Percentiles rank a stretch among this genome's conserved stretches.
Conservation (phyloP, 2,329 filamentous ascomycete species). For the Ceratocystis variospora region DNA sequence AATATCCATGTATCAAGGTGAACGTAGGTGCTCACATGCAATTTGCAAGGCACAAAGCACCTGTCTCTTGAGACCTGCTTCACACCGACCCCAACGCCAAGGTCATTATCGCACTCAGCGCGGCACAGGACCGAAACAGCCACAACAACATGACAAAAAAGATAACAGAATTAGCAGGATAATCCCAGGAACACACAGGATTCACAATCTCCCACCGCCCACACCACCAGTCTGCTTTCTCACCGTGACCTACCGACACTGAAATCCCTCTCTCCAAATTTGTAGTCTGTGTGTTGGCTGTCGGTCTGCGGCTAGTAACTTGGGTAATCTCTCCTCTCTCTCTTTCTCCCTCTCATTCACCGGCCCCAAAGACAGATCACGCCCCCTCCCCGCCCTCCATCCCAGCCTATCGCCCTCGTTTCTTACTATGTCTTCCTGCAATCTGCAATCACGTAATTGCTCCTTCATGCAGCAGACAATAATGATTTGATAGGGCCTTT, state of each 20-base stretch:
- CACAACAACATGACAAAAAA: background rate
- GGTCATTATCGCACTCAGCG: background rate
- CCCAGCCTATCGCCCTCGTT: background rate
- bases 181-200: background rate
- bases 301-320: background rate
- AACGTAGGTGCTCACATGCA: background rate
- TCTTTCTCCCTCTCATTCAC: no score
- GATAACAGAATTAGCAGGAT: background rate
- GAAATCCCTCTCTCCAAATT: background rate
- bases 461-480: background rate
- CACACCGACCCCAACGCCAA: background rate
- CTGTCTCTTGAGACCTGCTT: background rate
- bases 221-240: background rate
- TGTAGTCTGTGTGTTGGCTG: background rate
- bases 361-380: background rate
- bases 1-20: background rate
- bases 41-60: background rate
- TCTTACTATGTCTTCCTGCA: background rate
- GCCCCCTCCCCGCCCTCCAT: background rate
- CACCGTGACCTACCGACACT: background rate
- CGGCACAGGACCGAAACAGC: background rate
- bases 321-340: background rate
- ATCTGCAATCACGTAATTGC: slow-evolving; percentile 6
- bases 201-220: background rate
- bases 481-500: background rate